Percentiles rank a stretch among this genome's conserved stretches.
phyloP scores from a whole-genome alignment of 192 early-diverging fungal species.

The Cladochytrium replicatum region DNA sequence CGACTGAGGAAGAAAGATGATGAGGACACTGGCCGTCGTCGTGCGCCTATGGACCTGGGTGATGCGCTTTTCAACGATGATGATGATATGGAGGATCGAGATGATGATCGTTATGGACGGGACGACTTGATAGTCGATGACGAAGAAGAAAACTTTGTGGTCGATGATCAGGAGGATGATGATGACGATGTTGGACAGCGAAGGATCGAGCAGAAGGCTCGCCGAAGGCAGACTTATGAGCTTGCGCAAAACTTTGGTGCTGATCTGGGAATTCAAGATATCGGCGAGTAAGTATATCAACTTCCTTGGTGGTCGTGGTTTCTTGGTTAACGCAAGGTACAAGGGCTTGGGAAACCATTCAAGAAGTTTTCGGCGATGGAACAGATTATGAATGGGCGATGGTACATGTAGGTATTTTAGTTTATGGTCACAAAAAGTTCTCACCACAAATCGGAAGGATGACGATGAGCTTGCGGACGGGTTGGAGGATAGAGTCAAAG shows the following conservation, averaged over 20 bases:
- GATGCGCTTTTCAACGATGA: conserved; percentile 68
- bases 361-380: conserved; percentile 88
- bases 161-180: conserved; percentile 45
- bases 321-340: neutral
- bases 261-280: conserved; percentile 47
- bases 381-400: conserved; percentile 77
- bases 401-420: conserved; percentile 14
- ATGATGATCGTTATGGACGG: conserved; percentile 4
- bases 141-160: conserved; percentile 38
- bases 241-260: conserved; percentile 32
- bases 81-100: conserved; percentile 23
- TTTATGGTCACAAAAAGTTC: conserved; percentile 9
- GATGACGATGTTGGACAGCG: conserved; percentile 21
- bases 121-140: conserved; percentile 37
- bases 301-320: conserved; percentile 9
- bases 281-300: conserved; percentile 23
- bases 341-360: conserved; percentile 64
- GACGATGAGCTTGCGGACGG: conserved; percentile 9
- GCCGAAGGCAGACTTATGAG: conserved; percentile 16
- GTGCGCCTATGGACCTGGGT: conserved; percentile 21
- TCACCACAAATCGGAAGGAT: neutral
- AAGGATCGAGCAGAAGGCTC: conserved; percentile 9
- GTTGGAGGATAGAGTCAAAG: neutral
- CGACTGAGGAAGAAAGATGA: conserved; percentile 62
- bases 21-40: conserved; percentile 43